Conservation (phyloP, 2,329 filamentous ascomycete genomes). For the Tolypocladium paradoxum region DNA sequence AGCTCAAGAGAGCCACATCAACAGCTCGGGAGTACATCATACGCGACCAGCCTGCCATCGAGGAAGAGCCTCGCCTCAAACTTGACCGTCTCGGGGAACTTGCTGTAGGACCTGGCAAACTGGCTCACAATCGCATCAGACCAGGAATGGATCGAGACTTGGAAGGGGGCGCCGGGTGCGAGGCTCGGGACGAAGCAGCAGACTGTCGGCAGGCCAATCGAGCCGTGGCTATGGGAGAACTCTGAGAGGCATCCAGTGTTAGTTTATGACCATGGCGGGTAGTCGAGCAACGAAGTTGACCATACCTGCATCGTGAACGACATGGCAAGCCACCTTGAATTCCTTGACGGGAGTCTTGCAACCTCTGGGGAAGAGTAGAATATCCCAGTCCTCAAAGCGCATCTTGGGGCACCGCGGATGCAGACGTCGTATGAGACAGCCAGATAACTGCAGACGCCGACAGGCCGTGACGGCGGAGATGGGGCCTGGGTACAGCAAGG, state of each 20-base stretch:
- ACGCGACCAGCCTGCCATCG: slow-evolving; percentile 57
- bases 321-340: slow-evolving; percentile 69
- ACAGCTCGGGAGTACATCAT: not conserved
- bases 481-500: not conserved
- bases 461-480: not conserved
- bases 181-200: slow-evolving; percentile 64
- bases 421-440: not conserved
- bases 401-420: slow-evolving; percentile 35
- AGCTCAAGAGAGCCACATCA: not conserved
- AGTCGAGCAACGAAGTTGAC: not conserved
- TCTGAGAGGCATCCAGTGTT: slow-evolving; percentile 24
- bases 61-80: slow-evolving; percentile 59
- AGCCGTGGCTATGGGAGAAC: slow-evolving; percentile 37
- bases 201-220: slow-evolving; percentile 49
- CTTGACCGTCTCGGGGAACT: slow-evolving; percentile 42
- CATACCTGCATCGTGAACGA: slow-evolving; percentile 42
- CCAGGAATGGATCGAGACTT: slow-evolving; percentile 70
- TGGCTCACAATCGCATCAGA: slow-evolving; percentile 48
- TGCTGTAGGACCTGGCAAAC: slow-evolving; percentile 43
- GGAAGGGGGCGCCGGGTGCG: slow-evolving; percentile 45
- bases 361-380: slow-evolving; percentile 63
- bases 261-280: not conserved
- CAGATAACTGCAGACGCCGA: not conserved
- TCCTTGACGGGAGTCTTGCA: slow-evolving; percentile 66
- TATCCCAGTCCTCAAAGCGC: slow-evolving; percentile 81